These are phyloP conservation scores for Cercospora nicotianae DNA, from an alignment of 2,329 filamentous ascomycete genomes.

Conservation along the genomic window DNA sequence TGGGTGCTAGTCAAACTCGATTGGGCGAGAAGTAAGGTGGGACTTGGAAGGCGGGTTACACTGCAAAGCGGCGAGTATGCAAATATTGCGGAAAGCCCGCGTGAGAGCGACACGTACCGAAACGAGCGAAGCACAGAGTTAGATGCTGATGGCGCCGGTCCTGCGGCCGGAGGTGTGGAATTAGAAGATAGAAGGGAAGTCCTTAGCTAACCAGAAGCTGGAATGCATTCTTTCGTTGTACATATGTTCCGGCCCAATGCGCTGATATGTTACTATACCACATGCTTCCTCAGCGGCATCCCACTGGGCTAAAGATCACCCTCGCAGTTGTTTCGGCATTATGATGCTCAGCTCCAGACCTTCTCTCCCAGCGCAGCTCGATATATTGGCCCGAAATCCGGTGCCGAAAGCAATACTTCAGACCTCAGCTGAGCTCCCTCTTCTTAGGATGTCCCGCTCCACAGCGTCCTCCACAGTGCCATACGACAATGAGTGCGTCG, in stretches of 20 bases:
- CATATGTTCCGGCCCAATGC: background rate
- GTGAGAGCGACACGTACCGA: slow-evolving; percentile 7
- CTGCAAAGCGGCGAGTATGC: slow-evolving; percentile 27
- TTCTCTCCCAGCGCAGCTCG: background rate
- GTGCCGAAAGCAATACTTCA: background rate
- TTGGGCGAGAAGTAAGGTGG: slow-evolving; percentile 18
- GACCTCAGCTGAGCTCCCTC: background rate
- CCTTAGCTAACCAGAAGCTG: slow-evolving; percentile 1
- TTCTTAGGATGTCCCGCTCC: background rate
- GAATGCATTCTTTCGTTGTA: background rate
- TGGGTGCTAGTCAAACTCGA: slow-evolving; percentile 34
- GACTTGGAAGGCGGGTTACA: slow-evolving; percentile 18
- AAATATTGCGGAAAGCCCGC: slow-evolving; percentile 7
- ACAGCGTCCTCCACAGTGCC: background rate
- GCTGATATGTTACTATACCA: background rate
- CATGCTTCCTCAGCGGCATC: background rate
- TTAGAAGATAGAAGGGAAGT: slow-evolving; percentile 42
- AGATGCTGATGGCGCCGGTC: slow-evolving; percentile 22
- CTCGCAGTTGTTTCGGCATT: background rate
- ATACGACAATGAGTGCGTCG: background rate
- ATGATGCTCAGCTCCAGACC: background rate
- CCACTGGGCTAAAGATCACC: too few species aligned
- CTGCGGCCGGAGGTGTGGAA: slow-evolving; percentile 31
- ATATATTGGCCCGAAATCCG: background rate
- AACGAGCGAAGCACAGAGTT: slow-evolving; percentile 8